phyloP scores from a whole-genome alignment of 208 protist species.

The Zelonia costaricensis region DNA sequence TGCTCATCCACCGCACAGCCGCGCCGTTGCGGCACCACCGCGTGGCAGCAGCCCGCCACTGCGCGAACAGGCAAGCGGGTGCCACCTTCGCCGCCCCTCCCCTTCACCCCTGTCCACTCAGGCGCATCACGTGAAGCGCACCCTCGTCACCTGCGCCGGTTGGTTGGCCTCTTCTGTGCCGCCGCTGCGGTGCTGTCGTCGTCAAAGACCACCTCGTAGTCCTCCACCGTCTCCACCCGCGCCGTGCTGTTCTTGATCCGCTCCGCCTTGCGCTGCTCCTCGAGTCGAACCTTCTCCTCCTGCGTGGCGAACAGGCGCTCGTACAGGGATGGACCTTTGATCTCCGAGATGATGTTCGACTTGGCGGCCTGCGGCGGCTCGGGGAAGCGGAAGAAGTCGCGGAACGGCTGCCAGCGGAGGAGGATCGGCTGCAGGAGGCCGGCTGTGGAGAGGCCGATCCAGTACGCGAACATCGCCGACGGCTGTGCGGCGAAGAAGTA shows the following conservation, averaged over 20 bases:
- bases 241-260: conserved; percentile 37
- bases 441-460: conserved; percentile 82
- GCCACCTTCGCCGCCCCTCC: neutral
- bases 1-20: no score
- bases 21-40: no score
- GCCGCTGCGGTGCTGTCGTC: conserved; percentile 14
- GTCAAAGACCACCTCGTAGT: conserved; percentile 80
- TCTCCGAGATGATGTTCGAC: conserved; percentile 57
- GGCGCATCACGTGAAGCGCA: neutral
- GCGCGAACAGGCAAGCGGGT: no score
- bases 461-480: conserved; percentile 88
- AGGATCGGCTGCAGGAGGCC: conserved; percentile 85
- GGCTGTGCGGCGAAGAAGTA: conserved; percentile 84
- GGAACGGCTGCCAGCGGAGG: conserved; percentile 85
- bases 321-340: conserved; percentile 68
- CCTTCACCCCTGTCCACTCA: neutral
- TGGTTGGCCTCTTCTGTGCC: neutral
- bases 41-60: no score
- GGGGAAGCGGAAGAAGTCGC: conserved; percentile 80
- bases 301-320: conserved; percentile 72
- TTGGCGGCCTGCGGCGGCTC: conserved; percentile 79
- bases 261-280: conserved; percentile 47
- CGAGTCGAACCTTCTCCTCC: conserved; percentile 52
- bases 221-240: conserved; percentile 67
- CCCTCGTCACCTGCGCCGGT: neutral